These are phyloP conservation scores for Vitis labrusca DNA, from an alignment of 164 flowering plant genomes.

Conservation along the genomic window DNA sequence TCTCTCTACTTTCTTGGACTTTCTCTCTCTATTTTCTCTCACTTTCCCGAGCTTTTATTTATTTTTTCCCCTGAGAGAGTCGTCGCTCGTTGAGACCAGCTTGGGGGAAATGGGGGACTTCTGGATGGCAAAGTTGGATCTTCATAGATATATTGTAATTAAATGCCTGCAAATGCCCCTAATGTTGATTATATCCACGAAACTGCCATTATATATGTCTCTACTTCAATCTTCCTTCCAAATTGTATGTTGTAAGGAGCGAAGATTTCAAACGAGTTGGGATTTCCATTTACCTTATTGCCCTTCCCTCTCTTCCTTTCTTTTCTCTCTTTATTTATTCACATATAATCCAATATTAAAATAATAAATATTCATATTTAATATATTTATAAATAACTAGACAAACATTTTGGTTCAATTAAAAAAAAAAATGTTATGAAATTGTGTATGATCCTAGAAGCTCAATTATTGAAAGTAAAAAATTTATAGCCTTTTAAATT, in stretches of 20 bases:
- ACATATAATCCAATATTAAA: too few relatives aligned
- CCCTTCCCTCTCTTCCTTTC: neutral
- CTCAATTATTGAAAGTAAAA: too few relatives aligned
- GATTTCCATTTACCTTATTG: neutral
- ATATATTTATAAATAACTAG: too few relatives aligned
- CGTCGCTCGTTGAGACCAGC: slow-evolving; percentile 9
- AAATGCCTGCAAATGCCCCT: neutral
- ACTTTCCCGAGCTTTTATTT: neutral
- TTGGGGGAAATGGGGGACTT: slow-evolving; percentile 22
- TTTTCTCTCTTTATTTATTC: too few relatives aligned
- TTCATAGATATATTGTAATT: slow-evolving; percentile 19
- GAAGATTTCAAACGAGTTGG: neutral
- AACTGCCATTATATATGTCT: slow-evolving; percentile 17
- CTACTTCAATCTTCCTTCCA: neutral
- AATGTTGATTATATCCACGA: slow-evolving; percentile 7
- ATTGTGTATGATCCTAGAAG: too few relatives aligned
- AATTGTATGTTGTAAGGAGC: too few relatives aligned
- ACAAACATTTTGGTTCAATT: too few relatives aligned
- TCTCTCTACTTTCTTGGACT: slow-evolving; percentile 11
- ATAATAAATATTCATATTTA: too few relatives aligned
- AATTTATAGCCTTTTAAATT: too few relatives aligned
- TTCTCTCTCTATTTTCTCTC: slow-evolving; percentile 6
- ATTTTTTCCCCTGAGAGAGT: slow-evolving; percentile 1
- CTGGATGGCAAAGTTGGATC: slow-evolving; percentile 45
- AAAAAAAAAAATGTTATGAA: too few relatives aligned